Evolutionary conservation across 768 basidiomycete genomes (phyloP).

Genomic region (Tulasnella sp.): DNA sequence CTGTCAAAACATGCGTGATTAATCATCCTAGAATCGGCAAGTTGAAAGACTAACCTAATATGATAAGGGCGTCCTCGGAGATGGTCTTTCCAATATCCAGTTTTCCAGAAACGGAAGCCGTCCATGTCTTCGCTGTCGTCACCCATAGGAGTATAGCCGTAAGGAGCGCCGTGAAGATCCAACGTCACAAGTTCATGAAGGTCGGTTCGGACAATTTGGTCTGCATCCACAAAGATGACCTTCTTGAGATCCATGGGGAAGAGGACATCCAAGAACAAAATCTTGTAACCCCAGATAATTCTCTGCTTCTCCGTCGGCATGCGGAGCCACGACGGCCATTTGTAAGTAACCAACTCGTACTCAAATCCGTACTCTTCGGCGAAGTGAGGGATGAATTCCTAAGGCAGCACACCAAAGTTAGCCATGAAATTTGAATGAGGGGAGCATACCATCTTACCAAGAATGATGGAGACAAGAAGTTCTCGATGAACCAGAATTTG

Average conservation of each 20-base stretch:
- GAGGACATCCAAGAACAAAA: conserved; percentile 94
- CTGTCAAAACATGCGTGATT: conserved; percentile 29
- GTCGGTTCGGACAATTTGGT: conserved; percentile 95
- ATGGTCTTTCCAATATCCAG: conserved; percentile 88
- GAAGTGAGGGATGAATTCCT: conserved; percentile 93
- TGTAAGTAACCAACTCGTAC: conserved; percentile 96
- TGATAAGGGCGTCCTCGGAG: conserved; percentile 80
- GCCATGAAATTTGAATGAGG: neutral
- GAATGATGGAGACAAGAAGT: conserved; percentile 97
- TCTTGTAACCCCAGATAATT: conserved; percentile 99
- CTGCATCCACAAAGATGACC: conserved; percentile 97
- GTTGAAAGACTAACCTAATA: conserved; percentile 54
- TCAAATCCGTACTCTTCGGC: conserved; percentile 87
- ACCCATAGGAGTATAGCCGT: conserved; percentile 97
- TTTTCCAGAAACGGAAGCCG: conserved; percentile 98
- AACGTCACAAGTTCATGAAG: conserved; percentile 88
- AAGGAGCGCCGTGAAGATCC: conserved; percentile 85
- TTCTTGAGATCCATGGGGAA: conserved; percentile 99
- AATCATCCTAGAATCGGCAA: neutral
- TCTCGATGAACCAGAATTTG: conserved; percentile 99
- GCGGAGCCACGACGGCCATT: conserved; percentile 98
- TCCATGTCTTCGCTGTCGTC: conserved; percentile 92
- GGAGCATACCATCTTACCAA: conserved; percentile 39
- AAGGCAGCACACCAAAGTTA: conserved; percentile 1
- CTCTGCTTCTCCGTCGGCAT: conserved; percentile 95